Percentiles rank a stretch among this genome's conserved stretches.
These are phyloP conservation scores for Clarireedia monteithiana DNA, from an alignment of 2,329 filamentous ascomycete genomes.

Conservation along the genomic window DNA sequence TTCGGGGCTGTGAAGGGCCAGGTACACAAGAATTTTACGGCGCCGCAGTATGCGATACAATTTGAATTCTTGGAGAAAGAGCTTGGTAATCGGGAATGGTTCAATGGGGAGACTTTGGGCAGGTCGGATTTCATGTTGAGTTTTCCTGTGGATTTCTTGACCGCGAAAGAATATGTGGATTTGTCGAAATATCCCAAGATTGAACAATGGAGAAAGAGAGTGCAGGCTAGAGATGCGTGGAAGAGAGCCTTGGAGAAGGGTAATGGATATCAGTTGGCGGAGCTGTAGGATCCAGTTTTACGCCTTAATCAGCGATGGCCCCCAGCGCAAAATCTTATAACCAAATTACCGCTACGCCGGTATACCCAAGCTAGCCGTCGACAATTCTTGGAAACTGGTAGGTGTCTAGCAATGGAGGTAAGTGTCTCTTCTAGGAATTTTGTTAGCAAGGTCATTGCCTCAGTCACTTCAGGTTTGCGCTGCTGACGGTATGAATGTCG, in stretches of 20 bases:
- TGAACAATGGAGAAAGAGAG: conserved; percentile 27
- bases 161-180: conserved; percentile 27
- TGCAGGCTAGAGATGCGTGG: conserved; percentile 26
- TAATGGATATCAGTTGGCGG: conserved; percentile 26
- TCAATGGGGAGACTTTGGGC: conserved; percentile 28
- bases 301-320: too few relatives aligned
- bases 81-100: conserved; percentile 24
- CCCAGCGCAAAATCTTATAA: too few relatives aligned
- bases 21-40: conserved; percentile 15
- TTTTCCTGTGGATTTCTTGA: conserved; percentile 30
- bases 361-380: too few relatives aligned
- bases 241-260: conserved; percentile 28
- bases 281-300: neutral
- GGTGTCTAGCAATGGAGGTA: too few relatives aligned
- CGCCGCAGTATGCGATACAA: conserved; percentile 18
- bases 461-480: too few relatives aligned
- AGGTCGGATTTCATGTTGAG: conserved; percentile 30
- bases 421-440: too few relatives aligned
- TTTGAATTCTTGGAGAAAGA: conserved; percentile 21
- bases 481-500: too few relatives aligned
- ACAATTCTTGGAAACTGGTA: too few relatives aligned
- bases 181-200: conserved; percentile 27
- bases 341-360: too few relatives aligned
- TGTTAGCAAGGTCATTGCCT: too few relatives aligned
- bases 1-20: conserved; percentile 13